Evolutionary conservation across 2,329 filamentous ascomycete species (phyloP), one percentile per base, ranked within the genome.

Genomic region (Shiraia sp.): DNA sequence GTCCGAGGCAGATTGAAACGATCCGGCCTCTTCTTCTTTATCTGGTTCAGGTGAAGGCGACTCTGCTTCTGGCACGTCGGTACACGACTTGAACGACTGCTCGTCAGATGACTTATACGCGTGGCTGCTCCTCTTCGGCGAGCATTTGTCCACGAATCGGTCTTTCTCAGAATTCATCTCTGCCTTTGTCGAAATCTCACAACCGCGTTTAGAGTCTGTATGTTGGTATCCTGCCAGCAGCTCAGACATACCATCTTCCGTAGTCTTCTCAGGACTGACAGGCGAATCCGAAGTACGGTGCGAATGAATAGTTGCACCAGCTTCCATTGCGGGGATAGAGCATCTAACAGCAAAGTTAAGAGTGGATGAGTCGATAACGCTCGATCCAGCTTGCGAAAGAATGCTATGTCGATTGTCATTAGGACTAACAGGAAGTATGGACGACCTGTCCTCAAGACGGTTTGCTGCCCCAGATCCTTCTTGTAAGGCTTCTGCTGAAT

Each of bases 81-180:
- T 60, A 26, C 59, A 65, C 19, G 63, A 62, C 37, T 66, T 66
- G 52, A 63, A 68, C 6, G 65, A 68, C 36, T 64, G 57, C 25
- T 59, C 57, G 33, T 65, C 61, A 6, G 59, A 68, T 9, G 58
- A 58, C 39, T 60, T 61, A 17, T 57, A 51, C n/a, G 45, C 41
- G 46, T 66, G 60, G 17, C 47, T 51, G 42, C 49, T 57, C 13
- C 35, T 53, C 37, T 38, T 51, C 12, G 57, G 51, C 6, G 28
- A 27, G 13, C 26, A 24, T 2, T 50, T 47, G 15, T 46, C 47
- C 9, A 10, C 29, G 15, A 15, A 17, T 5, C 25, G 24, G 10
- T 32, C 25, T 22, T 35, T 29, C 24, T 43, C 30, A 3, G 16
- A 31, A 10, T 19, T 16, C 10, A 35, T 13, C 8, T 36, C 37